A percentile compares a stretch with the other conserved stretches of the same genome.
phyloP scores from a whole-genome alignment of 2,329 filamentous ascomycete genomes.

The Alternaria ventricosa region DNA sequence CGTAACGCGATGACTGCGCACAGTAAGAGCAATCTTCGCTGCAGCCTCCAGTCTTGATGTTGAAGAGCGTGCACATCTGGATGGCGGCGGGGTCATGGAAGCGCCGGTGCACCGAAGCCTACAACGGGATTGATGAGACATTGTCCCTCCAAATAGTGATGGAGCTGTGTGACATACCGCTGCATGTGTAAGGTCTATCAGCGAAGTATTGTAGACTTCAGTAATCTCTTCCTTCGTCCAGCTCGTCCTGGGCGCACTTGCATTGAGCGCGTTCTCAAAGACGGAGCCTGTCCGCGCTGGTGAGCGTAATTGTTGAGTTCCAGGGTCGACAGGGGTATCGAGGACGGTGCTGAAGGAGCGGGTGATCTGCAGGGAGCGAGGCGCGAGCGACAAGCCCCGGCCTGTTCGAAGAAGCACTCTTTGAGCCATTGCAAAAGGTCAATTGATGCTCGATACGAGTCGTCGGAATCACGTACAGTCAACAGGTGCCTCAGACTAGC shows the following conservation, averaged over 20 bases:
- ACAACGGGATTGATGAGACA: slow-evolving; percentile 6
- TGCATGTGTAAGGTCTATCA: slow-evolving; percentile 79
- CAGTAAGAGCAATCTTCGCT: slow-evolving; percentile 94
- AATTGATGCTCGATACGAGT: slow-evolving; percentile 1
- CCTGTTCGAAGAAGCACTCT: slow-evolving; percentile 9
- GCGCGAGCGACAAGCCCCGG: background rate
- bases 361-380: background rate
- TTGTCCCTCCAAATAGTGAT: background rate
- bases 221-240: slow-evolving; percentile 85
- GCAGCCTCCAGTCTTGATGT: slow-evolving; percentile 94
- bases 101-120: slow-evolving; percentile 80
- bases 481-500: slow-evolving; percentile 2
- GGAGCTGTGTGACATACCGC: slow-evolving; percentile 59
- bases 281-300: slow-evolving; percentile 21
- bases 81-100: slow-evolving; percentile 86
- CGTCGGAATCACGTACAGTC: background rate
- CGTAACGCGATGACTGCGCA: slow-evolving; percentile 83
- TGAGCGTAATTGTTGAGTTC: slow-evolving; percentile 27
- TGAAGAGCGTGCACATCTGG: slow-evolving; percentile 94
- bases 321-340: slow-evolving; percentile 35
- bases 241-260: slow-evolving; percentile 68
- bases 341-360: slow-evolving; percentile 43
- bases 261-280: slow-evolving; percentile 61
- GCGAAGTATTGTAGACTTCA: slow-evolving; percentile 79
- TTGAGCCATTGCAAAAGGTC: slow-evolving; percentile 7